phyloP scores from a whole-genome alignment of 345 rosid genomes.

The Dipteronia dyeriana region DNA sequence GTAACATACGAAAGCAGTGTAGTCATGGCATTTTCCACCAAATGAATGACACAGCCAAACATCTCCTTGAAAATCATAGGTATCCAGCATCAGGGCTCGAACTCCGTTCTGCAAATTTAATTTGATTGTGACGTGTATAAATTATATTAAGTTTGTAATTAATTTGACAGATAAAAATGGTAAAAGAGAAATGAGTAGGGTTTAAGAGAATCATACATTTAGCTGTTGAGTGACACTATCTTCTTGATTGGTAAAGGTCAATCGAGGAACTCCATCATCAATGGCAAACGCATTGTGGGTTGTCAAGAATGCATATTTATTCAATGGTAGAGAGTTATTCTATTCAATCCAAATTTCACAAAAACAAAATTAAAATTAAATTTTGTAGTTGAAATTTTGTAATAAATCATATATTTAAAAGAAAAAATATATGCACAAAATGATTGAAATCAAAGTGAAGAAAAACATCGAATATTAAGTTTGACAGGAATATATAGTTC shows the following conservation, averaged over 20 bases:
- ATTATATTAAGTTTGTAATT: not conserved
- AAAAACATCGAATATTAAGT: no score
- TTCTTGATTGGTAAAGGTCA: slow-evolving; percentile 65
- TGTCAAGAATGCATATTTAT: slow-evolving; percentile 69
- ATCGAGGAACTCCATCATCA: slow-evolving; percentile 48
- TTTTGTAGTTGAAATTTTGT: not conserved
- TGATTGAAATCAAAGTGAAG: not conserved
- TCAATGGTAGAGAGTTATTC: slow-evolving; percentile 72
- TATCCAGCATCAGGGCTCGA: slow-evolving; percentile 67
- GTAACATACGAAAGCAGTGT: slow-evolving; percentile 57
- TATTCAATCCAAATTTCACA: not conserved
- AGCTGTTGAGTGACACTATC: slow-evolving; percentile 61
- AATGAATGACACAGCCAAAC: slow-evolving; percentile 76
- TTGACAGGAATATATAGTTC: no score
- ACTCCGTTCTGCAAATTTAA: slow-evolving; percentile 55
- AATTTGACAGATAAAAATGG: not conserved
- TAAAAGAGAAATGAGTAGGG: not conserved
- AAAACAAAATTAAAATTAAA: not conserved
- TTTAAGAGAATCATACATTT: slow-evolving; percentile 34
- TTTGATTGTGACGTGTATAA: not conserved
- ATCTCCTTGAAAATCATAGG: slow-evolving; percentile 63
- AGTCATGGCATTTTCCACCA: slow-evolving; percentile 57
- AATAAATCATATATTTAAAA: no score
- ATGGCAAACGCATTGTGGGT: slow-evolving; percentile 76
- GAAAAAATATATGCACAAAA: not conserved